Conservation (phyloP, 2,329 filamentous ascomycete genomes). For the Exophiala sp. region DNA sequence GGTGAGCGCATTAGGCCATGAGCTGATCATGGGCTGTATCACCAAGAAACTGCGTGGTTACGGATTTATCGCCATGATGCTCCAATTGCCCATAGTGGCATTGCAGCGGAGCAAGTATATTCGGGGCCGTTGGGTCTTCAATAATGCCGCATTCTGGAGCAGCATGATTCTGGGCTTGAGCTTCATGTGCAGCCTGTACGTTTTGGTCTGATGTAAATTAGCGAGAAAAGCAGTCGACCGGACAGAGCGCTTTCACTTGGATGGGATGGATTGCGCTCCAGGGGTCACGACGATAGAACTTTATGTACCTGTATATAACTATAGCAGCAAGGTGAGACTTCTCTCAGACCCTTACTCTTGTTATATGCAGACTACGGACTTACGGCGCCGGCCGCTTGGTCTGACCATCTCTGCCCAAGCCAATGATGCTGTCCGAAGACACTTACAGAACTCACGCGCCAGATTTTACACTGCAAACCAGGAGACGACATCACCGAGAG, state of each 20-base stretch:
- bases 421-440: no score
- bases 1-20: conserved; percentile 81
- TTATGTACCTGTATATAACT: no score
- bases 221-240: not conserved
- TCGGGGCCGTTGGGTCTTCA: conserved; percentile 66
- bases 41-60: conserved; percentile 95
- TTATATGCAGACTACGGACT: no score
- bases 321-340: no score
- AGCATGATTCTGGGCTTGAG: conserved; percentile 84
- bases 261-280: not conserved
- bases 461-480: no score
- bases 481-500: no score
- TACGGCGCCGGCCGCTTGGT: no score
- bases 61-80: conserved; percentile 90
- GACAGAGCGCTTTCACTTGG: not conserved
- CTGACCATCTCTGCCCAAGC: no score
- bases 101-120: conserved; percentile 77
- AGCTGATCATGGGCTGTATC: conserved; percentile 96
- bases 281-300: not conserved
- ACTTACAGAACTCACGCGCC: no score
- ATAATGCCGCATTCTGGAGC: conserved; percentile 86
- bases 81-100: conserved; percentile 91
- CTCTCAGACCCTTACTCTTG: no score
- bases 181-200: conserved; percentile 60
- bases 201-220: conserved; percentile 43